phyloP scores from a whole-genome alignment of 768 basidiomycete species.

The Porpolomopsis calyptriformis region DNA sequence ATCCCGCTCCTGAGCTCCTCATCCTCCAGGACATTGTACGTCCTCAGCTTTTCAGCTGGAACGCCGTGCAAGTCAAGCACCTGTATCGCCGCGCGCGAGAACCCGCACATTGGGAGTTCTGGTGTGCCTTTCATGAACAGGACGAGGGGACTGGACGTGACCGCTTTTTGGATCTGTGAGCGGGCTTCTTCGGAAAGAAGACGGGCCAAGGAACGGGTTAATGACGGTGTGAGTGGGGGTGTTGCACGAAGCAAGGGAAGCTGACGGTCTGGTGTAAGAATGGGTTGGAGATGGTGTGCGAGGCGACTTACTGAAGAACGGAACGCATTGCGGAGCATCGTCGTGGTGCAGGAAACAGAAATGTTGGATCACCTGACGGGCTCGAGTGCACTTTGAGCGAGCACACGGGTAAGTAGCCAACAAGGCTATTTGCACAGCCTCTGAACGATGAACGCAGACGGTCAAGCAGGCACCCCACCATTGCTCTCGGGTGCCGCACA shows the following conservation, averaged over 20 bases:
- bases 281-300: neutral
- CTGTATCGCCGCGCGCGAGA: constrained; percentile 89
- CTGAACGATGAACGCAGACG: no score
- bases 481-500: no score
- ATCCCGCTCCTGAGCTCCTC: constrained; percentile 72
- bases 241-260: neutral
- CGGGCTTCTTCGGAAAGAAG: constrained; percentile 56
- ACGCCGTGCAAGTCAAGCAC: constrained; percentile 81
- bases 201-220: constrained; percentile 27
- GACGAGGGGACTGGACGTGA: constrained; percentile 70
- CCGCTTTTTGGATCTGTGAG: constrained; percentile 57
- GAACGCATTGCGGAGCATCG: constrained; percentile 39
- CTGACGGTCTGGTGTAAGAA: neutral
- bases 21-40: constrained; percentile 87
- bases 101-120: constrained; percentile 80
- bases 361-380: no score
- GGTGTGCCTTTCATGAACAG: constrained; percentile 99
- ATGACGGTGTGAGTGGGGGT: constrained; percentile 16
- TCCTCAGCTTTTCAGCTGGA: constrained; percentile 67
- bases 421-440: no score
- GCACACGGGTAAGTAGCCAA: neutral
- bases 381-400: no score
- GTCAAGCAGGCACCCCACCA: no score
- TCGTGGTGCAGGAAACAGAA: no score
- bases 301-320: constrained; percentile 33